phyloP scores from a whole-genome alignment of 306 rosid genomes.

The Vigna trinervia region DNA sequence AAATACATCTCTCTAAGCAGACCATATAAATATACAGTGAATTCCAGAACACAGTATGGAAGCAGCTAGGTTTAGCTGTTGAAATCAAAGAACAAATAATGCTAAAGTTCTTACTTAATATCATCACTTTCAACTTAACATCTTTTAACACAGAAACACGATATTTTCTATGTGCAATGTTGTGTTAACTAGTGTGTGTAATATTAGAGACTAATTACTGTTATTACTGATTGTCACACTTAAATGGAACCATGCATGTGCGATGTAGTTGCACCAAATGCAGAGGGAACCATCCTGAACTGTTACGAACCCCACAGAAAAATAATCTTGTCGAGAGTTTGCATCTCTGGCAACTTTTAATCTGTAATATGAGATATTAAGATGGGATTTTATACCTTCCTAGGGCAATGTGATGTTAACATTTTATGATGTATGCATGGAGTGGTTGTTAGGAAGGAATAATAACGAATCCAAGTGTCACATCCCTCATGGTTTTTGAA shows the following conservation, averaged over 20 bases:
- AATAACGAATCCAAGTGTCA: constrained; percentile 54
- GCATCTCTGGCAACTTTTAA: constrained; percentile 42
- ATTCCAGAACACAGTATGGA: not conserved
- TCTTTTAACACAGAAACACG: not conserved
- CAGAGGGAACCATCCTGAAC: not conserved
- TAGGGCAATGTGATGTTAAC: constrained; percentile 46
- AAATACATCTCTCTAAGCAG: too few species aligned
- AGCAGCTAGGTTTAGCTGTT: not conserved
- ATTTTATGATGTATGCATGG: constrained; percentile 25
- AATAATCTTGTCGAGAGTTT: constrained; percentile 54
- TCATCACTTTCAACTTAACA: not conserved
- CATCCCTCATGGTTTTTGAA: constrained; percentile 45
- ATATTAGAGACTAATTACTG: constrained; percentile 34
- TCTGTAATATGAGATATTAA: constrained; percentile 10
- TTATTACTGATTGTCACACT: constrained; percentile 48
- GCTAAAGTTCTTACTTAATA: not conserved
- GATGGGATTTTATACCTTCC: constrained; percentile 64
- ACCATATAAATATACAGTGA: too few species aligned
- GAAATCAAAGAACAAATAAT: not conserved
- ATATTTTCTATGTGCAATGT: not conserved
- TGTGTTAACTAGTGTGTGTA: constrained; percentile 6
- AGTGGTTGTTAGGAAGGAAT: constrained; percentile 48
- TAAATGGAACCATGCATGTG: constrained; percentile 78
- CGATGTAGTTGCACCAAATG: constrained; percentile 70
- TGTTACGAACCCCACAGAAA: constrained; percentile 41